A percentile compares a stretch with the other conserved stretches of the same genome.
These are phyloP conservation scores for Verbascum thapsus DNA, from an alignment of 257 asterid species.

Conservation along the genomic window DNA sequence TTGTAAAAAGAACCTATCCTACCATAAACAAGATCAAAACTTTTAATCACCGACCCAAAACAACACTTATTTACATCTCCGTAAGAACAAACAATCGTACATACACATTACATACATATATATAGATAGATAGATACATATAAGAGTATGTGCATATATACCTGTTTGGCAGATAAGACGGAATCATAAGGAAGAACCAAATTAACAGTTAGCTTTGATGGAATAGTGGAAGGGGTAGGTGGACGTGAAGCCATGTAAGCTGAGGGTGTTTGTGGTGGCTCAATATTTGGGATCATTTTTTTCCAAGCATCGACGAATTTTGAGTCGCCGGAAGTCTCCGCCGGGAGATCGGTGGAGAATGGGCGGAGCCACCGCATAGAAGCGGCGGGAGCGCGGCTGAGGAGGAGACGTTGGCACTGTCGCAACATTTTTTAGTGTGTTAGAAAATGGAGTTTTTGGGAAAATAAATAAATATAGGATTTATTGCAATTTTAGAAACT, in stretches of 20 bases:
- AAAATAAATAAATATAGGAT: too few relatives aligned
- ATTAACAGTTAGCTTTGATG: slow-evolving; percentile 82
- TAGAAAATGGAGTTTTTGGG: slow-evolving; percentile 16
- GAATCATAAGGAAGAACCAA: slow-evolving; percentile 79
- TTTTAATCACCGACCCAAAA: too few relatives aligned
- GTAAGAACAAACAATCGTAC: too few relatives aligned
- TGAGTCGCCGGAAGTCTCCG: slow-evolving; percentile 58
- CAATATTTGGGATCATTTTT: slow-evolving; percentile 57
- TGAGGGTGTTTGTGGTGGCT: slow-evolving; percentile 70
- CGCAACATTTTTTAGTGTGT: slow-evolving; percentile 52
- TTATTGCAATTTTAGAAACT: too few relatives aligned
- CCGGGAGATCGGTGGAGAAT: slow-evolving; percentile 56
- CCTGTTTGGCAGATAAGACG: slow-evolving; percentile 64
- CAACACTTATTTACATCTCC: too few relatives aligned
- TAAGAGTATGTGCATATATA: slow-evolving; percentile 15
- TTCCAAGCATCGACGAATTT: slow-evolving; percentile 65
- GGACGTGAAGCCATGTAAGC: slow-evolving; percentile 71
- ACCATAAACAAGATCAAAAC: too few relatives aligned
- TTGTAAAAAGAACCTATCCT: too few relatives aligned
- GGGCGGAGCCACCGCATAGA: slow-evolving; percentile 63
- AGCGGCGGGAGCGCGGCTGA: slow-evolving; percentile 53
- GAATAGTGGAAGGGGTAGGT: slow-evolving; percentile 64
- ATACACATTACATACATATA: too few relatives aligned
- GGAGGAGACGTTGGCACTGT: slow-evolving; percentile 50
- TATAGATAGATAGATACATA: neutral